Evolutionary conservation across 208 protist genomes (phyloP).

Genomic region (Leptomonas pyrrhocoris): DNA sequence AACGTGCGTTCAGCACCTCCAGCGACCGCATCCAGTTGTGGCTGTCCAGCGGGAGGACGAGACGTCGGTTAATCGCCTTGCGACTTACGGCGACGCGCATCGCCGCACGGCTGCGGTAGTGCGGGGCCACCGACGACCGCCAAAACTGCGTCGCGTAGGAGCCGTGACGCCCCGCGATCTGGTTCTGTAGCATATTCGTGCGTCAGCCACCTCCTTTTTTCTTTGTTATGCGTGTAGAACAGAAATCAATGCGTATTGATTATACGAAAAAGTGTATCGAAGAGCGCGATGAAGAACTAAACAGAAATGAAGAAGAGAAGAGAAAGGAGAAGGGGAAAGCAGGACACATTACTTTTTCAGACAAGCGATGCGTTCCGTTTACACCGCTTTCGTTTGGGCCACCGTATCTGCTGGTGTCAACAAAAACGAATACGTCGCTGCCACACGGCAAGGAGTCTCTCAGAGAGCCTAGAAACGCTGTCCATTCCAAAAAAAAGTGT

Average conservation of each 20-base stretch:
- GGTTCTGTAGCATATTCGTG: constrained; percentile 12
- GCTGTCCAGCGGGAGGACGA: constrained; percentile 82
- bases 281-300: no score
- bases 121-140: constrained; percentile 20
- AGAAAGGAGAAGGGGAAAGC: not conserved
- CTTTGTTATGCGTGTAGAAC: constrained; percentile 24
- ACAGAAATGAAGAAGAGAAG: constrained; percentile 7
- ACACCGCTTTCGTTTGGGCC: not conserved
- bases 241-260: no score
- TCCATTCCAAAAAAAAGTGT: no score
- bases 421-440: no score
- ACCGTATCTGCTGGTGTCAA: no score
- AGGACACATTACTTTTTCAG: no score
- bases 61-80: constrained; percentile 76
- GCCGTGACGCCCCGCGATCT: constrained; percentile 78
- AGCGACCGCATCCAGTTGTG: constrained; percentile 82
- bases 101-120: constrained; percentile 43
- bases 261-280: no score
- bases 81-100: constrained; percentile 55
- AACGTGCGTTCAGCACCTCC: constrained; percentile 74
- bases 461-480: no score
- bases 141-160: constrained; percentile 85
- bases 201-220: no score
- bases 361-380: not conserved
- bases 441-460: no score